Evolutionary conservation across 176 grass and related monocot species (phyloP), one percentile per base, ranked within the genome.

Genomic region (Guadua angustifolia): DNA sequence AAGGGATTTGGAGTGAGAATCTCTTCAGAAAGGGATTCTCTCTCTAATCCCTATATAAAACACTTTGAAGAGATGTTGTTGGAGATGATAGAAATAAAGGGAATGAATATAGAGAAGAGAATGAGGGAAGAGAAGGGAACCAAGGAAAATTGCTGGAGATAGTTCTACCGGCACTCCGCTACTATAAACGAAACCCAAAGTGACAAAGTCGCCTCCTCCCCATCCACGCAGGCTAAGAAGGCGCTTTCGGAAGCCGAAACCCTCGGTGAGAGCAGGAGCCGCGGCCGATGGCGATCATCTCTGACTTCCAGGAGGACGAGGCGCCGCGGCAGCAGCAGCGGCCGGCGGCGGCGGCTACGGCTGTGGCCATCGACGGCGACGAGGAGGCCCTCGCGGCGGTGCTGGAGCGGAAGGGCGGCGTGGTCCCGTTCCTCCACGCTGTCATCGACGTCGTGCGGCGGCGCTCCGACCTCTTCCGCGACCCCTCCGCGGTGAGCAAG

Each of bases 291-390:
- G 95, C 93, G 74, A 89, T 95, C 79, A 92, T 98, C 76, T 95
- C 95, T 39, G 95, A 95, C 70, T 71, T 98, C 46, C 85, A 89
- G 77, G 95, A 95, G 9, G 93, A 98, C 42, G 89, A 87, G 69
- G 69, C 67, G 50, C 16, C 74, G 68, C 60, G 8, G 73, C 73
- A 0, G 15, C 77, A 73, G 74, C 74, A 14, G 56, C 9, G 85
- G 36, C 24, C 81, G 9, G 36, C 9, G 0, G 60, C 91, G 35
- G 40, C 81, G 6, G 57, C 9, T 29, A 29, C 29, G 29, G 29
- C 29, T 29, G 29, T 1, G 0, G 72, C 18, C 0, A 66, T 39
- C 5, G 71, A 79, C 74, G 58, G 49, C 6, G 91, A 85, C 26
- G 93, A 95, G 42, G 86, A 89, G 57, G 55, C 67, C 53, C 88